Evolutionary conservation across 345 rosid genomes (phyloP), one percentile per base, ranked within the genome.

Genomic region (Trapa bicornis): DNA sequence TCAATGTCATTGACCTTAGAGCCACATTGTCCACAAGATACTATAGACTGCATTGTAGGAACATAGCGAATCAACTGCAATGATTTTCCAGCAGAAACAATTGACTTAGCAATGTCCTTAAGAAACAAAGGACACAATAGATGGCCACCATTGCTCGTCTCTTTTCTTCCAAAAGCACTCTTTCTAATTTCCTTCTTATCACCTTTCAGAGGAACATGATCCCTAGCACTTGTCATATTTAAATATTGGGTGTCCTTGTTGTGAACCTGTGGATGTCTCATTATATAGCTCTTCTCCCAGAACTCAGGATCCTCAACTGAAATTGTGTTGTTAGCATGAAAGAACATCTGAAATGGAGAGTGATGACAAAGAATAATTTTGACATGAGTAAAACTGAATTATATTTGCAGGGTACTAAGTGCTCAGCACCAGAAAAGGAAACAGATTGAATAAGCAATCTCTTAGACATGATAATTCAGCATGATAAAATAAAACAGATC

Each of bases 81-180:
- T 38, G 99, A 95, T 79, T 95, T 95, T 69, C 99, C 99, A 37
- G 96, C 99, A 72, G 96, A 89, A 73, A 95, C 82, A 79, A 91
- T 84, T 47, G 97, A 85, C 72, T 81, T 84, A 65, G 86, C 84
- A 58, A 81, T 82, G 81, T 85, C 92, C 82, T 81, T 86, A 16
- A 95, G 70, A 80, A 89, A 89, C 69, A 83, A 69, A 70, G 99
- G 99, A 69, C 89, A 94, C 58, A 75, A 63, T 64, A 77, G 77
- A 80, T 70, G 68, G 47, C 75, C 88, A 67, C 74, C 71, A 32
- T 54, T 71, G 35, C 70, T 86, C 69, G 69, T 80, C 58, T 82
- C 96, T 75, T 88, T 85, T 60, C 80, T 87, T 80, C 79, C 87
- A 64, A 67, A 73, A 66, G 80, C 73, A 73, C 71, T 77, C 79